Conservation (phyloP, 805 yeast genomes). For the Saccharomycopsis olivae region DNA sequence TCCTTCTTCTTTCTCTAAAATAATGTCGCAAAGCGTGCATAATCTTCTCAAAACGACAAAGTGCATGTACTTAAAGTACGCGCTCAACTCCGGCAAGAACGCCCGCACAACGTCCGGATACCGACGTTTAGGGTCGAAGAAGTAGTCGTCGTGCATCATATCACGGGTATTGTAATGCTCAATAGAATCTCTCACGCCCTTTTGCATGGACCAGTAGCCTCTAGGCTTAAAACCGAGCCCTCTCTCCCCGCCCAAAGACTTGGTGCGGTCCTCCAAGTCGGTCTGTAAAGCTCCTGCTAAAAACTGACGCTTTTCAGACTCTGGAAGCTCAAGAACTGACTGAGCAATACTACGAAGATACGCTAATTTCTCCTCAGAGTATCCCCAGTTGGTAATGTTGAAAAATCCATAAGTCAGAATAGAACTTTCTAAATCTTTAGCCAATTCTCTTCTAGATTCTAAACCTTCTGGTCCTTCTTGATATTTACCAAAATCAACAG, state of each 20-base stretch:
- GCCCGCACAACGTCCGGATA: slow-evolving; percentile 32
- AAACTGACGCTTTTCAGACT: slow-evolving; percentile 22
- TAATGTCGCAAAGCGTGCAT: slow-evolving; percentile 32
- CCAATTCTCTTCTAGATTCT: slow-evolving; percentile 25
- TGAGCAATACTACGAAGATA: slow-evolving; percentile 24
- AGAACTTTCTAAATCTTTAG: slow-evolving; percentile 29
- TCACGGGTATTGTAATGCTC: slow-evolving; percentile 31
- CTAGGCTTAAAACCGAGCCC: slow-evolving; percentile 33
- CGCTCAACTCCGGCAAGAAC: slow-evolving; percentile 30
- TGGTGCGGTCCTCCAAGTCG: slow-evolving; percentile 22
- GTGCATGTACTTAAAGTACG: slow-evolving; percentile 32
- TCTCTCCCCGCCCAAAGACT: slow-evolving; percentile 29
- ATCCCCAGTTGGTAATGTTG: slow-evolving; percentile 20
- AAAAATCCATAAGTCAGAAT: slow-evolving; percentile 35
- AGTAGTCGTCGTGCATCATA: slow-evolving; percentile 14
- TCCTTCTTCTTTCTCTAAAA: slow-evolving; percentile 37
- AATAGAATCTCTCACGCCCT: slow-evolving; percentile 29
- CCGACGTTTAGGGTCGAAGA: slow-evolving; percentile 18
- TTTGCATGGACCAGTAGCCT: slow-evolving; percentile 32
- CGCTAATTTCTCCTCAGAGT: slow-evolving; percentile 20
- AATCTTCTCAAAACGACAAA: slow-evolving; percentile 28
- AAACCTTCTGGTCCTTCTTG: slow-evolving; percentile 29
- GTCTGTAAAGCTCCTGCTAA: slow-evolving; percentile 26
- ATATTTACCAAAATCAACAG: slow-evolving; percentile 29
- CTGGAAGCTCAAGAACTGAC: slow-evolving; percentile 23